Conservation (phyloP, 2,329 filamentous ascomycete genomes). For the Ophiocordyceps polyrhachis-furcata region DNA sequence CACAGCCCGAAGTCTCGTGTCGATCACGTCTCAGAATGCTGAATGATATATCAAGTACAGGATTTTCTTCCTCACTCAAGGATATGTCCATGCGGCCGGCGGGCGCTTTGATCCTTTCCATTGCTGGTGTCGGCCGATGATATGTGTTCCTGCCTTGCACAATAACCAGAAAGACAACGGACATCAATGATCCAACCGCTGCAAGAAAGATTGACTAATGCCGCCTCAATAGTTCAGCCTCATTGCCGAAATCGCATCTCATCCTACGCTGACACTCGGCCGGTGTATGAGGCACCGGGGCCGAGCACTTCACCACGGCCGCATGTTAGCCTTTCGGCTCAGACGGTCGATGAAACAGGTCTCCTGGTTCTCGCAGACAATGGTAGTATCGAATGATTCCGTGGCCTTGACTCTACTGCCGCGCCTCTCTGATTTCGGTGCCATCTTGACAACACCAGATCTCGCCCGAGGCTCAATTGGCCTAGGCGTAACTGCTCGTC, state of each 20-base stretch:
- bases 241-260: neutral
- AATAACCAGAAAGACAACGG: neutral
- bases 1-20: neutral
- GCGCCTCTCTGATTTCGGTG: neutral
- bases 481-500: neutral
- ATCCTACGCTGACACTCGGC: neutral
- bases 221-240: neutral
- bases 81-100: neutral
- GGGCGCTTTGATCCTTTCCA: neutral
- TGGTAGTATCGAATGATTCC: neutral
- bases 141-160: neutral
- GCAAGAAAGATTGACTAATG: neutral
- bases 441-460: neutral
- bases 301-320: neutral
- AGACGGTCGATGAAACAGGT: neutral
- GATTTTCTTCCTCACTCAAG: neutral
- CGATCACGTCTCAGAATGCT: neutral
- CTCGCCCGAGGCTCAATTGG: neutral
- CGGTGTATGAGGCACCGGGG: neutral
- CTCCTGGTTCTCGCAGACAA: neutral
- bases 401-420: neutral
- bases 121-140: neutral
- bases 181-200: neutral
- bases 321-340: neutral
- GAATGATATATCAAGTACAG: neutral